A percentile compares a stretch with the other conserved stretches of the same genome.
Evolutionary conservation across 2,329 filamentous ascomycete genomes (phyloP).

Genomic region (Colletotrichum nymphaeae): DNA sequence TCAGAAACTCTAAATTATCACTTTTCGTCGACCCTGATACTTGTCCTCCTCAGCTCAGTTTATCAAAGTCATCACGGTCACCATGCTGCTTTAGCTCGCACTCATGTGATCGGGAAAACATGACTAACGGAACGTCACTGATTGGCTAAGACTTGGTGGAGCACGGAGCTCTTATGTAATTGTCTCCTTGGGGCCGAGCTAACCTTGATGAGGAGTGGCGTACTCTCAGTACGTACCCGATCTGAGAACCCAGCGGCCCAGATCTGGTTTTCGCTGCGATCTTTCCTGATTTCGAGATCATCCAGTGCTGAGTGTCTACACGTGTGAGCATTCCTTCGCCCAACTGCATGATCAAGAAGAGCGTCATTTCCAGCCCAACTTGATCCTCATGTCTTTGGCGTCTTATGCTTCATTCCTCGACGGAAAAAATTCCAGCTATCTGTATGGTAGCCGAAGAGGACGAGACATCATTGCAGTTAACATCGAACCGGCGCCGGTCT

Average conservation of each 20-base stretch:
- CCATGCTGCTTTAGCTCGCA: not conserved
- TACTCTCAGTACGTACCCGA: not conserved
- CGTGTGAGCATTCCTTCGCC: too few relatives aligned
- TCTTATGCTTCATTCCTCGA: too few relatives aligned
- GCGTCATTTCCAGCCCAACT: too few relatives aligned
- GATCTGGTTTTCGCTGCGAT: not conserved
- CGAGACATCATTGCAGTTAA: too few relatives aligned
- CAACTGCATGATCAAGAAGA: too few relatives aligned
- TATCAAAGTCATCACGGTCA: rapidly evolving
- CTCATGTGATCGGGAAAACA: not conserved
- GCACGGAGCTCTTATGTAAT: not conserved
- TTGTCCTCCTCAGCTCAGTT: not conserved
- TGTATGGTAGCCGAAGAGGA: too few relatives aligned
- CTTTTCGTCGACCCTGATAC: too few relatives aligned
- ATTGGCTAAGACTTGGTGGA: not conserved
- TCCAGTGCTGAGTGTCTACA: too few relatives aligned
- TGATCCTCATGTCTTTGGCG: too few relatives aligned
- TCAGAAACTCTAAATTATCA: too few relatives aligned
- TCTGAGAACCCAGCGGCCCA: not conserved
- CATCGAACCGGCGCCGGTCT: too few relatives aligned
- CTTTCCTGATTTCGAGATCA: not conserved
- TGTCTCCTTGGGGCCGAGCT: not conserved
- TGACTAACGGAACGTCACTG: not conserved
- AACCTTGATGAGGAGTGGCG: not conserved
- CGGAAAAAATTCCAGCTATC: too few relatives aligned